These are phyloP conservation scores for Entoloma clypeatum DNA, from an alignment of 1,284 basidiomycete genomes.

Conservation along the genomic window DNA sequence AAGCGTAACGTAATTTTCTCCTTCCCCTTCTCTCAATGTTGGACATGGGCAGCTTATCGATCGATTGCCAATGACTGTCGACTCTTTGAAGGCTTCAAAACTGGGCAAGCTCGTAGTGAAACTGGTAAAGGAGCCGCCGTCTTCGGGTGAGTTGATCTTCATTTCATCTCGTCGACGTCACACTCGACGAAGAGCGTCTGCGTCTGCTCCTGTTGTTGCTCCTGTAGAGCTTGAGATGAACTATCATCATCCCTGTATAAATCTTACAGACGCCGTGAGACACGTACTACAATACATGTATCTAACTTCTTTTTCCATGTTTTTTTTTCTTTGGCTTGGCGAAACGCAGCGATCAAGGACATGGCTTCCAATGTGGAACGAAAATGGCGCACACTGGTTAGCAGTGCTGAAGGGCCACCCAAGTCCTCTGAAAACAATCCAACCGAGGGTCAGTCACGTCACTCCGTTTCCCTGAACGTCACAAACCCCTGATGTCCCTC, in stretches of 20 bases:
- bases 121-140: conserved; percentile 64
- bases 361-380: conserved; percentile 82
- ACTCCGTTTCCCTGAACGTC: conserved; percentile 30
- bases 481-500: conserved; percentile 13
- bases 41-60: conserved; percentile 61
- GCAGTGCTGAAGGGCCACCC: conserved; percentile 29
- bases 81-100: conserved; percentile 63
- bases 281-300: conserved; percentile 54
- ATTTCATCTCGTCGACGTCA: conserved; percentile 22
- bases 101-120: conserved; percentile 74
- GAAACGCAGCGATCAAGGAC: conserved; percentile 77
- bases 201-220: conserved; percentile 5
- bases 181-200: conserved; percentile 20
- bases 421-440: conserved; percentile 45
- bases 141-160: conserved; percentile 55
- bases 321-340: conserved; percentile 34
- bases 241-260: conserved; percentile 18
- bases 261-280: conserved; percentile 28
- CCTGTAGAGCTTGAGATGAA: conserved; percentile 13
- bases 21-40: conserved; percentile 8
- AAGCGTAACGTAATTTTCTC: conserved; percentile 6
- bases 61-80: conserved; percentile 68
- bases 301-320: conserved; percentile 55
- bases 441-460: conserved; percentile 69
- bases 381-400: conserved; percentile 67